Evolutionary conservation across 2,329 filamentous ascomycete genomes (phyloP).

Genomic region (Fusarium anthophilum): DNA sequence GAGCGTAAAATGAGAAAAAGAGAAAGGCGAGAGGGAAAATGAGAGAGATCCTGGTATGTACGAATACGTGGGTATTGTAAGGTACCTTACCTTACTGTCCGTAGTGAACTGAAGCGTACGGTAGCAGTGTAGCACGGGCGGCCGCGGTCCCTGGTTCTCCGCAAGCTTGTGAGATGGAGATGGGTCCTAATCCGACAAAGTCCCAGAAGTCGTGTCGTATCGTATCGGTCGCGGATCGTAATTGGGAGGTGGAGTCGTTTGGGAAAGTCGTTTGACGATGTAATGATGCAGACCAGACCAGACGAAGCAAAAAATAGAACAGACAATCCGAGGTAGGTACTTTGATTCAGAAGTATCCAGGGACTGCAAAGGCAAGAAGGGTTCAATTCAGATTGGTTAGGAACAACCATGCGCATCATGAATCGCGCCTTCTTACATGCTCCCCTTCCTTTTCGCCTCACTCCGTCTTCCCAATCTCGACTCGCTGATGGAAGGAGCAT

Average conservation of each 20-base stretch:
- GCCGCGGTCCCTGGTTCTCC: constrained; percentile 32
- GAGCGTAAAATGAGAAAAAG: constrained; percentile 17
- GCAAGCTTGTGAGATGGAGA: constrained; percentile 33
- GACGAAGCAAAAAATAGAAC: too few relatives aligned
- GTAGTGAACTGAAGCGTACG: background rate
- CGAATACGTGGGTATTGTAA: constrained; percentile 32
- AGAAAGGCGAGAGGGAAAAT: constrained; percentile 5
- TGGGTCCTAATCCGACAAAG: constrained; percentile 14
- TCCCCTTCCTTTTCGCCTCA: constrained; percentile 20
- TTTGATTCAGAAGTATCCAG: too few relatives aligned
- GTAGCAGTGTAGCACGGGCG: constrained; percentile 8
- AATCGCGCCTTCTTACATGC: too few relatives aligned
- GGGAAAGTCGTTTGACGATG: background rate
- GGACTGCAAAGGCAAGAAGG: too few relatives aligned
- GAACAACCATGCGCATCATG: too few relatives aligned
- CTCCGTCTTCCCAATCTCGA: constrained; percentile 13
- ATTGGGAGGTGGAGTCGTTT: constrained; percentile 33
- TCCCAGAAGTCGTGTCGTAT: constrained; percentile 30
- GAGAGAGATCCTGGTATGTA: constrained; percentile 8
- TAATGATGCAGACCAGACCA: too few relatives aligned
- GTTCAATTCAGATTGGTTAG: too few relatives aligned
- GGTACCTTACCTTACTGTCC: background rate
- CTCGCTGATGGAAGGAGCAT: constrained; percentile 21
- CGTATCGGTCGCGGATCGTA: constrained; percentile 38
- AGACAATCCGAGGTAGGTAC: too few relatives aligned